phyloP scores from a whole-genome alignment of 2,329 filamentous ascomycete species.

The Magnaporthales sp. region DNA sequence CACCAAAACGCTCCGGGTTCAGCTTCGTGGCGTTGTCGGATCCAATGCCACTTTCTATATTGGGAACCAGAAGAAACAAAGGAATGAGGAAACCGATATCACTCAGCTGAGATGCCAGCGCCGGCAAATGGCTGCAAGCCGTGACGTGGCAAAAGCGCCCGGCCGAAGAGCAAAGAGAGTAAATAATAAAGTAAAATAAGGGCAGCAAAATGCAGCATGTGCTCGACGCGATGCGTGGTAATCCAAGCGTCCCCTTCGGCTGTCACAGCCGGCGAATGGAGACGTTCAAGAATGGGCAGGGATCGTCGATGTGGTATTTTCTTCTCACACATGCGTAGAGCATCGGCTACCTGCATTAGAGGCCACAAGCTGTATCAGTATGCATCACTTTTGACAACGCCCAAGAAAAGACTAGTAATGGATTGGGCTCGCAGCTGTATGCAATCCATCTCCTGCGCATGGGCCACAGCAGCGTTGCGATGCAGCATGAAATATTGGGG shows the following conservation, averaged over 20 bases:
- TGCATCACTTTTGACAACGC: background rate
- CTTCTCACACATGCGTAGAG: background rate
- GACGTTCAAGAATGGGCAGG: no score
- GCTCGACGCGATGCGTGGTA: background rate
- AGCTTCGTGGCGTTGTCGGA: background rate
- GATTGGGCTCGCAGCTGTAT: background rate
- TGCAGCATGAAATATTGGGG: background rate
- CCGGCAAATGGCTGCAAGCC: background rate
- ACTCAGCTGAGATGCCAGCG: background rate
- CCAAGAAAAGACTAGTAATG: background rate
- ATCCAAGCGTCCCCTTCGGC: background rate
- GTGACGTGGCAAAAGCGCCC: background rate
- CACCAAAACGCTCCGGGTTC: background rate
- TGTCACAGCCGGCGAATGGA: background rate
- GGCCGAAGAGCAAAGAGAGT: background rate
- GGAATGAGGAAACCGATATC: background rate
- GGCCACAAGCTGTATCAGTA: background rate
- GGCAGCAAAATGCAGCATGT: background rate
- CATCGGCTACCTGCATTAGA: background rate
- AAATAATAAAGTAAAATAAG: background rate
- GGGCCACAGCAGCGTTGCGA: background rate
- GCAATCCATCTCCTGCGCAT: background rate
- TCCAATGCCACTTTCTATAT: background rate
- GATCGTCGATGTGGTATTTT: background rate
- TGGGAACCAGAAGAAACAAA: background rate